phyloP scores from a whole-genome alignment of 192 early-diverging fungal species.

The Linnemannia hyalina region DNA sequence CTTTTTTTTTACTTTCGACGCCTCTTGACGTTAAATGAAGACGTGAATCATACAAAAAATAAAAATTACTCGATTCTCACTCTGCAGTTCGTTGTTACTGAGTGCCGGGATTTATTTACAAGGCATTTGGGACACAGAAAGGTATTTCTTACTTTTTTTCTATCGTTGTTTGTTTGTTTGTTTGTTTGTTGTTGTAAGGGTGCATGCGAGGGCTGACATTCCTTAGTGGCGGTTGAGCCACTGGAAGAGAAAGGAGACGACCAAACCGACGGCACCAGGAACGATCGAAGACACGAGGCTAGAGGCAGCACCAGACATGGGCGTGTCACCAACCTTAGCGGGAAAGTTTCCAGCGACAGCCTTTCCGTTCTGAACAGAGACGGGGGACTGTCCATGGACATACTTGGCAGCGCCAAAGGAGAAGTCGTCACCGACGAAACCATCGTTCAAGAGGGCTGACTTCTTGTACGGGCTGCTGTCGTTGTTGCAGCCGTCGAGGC shows the following conservation, averaged over 20 bases:
- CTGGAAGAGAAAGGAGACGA: background rate
- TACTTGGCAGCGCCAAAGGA: conserved; percentile 60
- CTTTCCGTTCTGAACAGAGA: conserved; percentile 51
- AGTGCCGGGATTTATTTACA: background rate
- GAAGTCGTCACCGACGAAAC: conserved; percentile 60
- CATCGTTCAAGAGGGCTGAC: conserved; percentile 39
- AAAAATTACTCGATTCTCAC: too few species aligned
- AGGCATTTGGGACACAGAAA: background rate
- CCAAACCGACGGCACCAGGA: background rate
- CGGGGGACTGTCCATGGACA: conserved; percentile 58
- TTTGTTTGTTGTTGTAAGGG: background rate
- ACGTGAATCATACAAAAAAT: too few species aligned
- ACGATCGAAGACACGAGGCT: background rate
- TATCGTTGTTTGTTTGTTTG: background rate
- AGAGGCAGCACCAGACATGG: background rate
- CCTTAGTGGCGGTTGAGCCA: background rate
- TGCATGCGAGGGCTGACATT: background rate
- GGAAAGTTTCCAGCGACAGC: conserved; percentile 44
- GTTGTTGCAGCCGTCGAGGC: conserved; percentile 66
- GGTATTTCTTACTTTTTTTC: background rate
- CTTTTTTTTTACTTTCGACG: background rate
- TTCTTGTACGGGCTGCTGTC: conserved; percentile 63
- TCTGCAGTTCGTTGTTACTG: background rate
- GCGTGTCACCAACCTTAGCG: conserved; percentile 14
- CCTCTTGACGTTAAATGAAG: background rate